Evolutionary conservation across 2,329 filamentous ascomycete species (phyloP), one percentile per base, ranked within the genome.

Genomic region (Tricladium varicosporioides): DNA sequence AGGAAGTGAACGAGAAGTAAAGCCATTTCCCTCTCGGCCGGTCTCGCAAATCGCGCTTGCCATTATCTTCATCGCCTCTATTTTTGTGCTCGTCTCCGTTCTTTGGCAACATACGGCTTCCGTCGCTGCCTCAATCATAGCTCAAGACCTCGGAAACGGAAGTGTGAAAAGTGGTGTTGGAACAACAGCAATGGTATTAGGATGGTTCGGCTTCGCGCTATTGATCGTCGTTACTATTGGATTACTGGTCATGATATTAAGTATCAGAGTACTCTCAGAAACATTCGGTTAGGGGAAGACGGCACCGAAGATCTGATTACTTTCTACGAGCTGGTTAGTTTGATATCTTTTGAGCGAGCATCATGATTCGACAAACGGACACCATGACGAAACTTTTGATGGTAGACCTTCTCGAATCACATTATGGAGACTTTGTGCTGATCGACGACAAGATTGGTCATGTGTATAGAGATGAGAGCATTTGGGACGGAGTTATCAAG

Each of bases 171-270:
- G 87, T 56, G 92, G 92, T 33, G 91, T 97, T 11, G 92, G 92
- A n/a, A 92, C 91, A 49, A 90, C 88, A 42, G 93, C 94, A 56
- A 97, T 99, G 91, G 90, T 97, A 15, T 80, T 99, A 69, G 94
- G 94, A 58, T 99, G 94, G 94, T 97, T 99, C 75, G 90, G 91
- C 44, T 97, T 99, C 70, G 88, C 90, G 18, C 74, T 97, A 53
- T 80, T 99, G 63, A 96, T 99, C 67, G 88, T 97, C 60, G 93
- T 97, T 53, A 97, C 93, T 49, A 94, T 97, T 69, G 94, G 93
- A 55, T 75, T 97, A 73, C 78, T 99, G 61, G 89, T 97, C 69
- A 97, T 97, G 92, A 96, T 97, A 68, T 77, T 97, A 72, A 97
- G 92, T 76, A 94, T 97, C 71, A 83, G 87, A 65, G 81, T 96